Evolutionary conservation across 1,284 basidiomycete species (phyloP).

Genomic region (Amylostereum areolatum): DNA sequence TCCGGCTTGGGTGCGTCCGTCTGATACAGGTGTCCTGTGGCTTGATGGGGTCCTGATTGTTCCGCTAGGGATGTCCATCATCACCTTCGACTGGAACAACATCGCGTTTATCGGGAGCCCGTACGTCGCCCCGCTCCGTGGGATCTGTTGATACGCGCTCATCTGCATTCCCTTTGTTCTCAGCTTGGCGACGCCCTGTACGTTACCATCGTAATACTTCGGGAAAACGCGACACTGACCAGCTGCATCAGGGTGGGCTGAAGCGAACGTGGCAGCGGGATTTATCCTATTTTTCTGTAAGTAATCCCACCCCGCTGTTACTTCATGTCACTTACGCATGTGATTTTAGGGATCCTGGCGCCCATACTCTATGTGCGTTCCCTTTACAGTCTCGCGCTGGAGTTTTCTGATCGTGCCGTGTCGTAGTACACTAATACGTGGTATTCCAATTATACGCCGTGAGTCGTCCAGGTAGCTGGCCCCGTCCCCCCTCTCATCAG

Average conservation of each 20-base stretch:
- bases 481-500: background rate
- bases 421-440: slow-evolving; percentile 51
- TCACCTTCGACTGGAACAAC: slow-evolving; percentile 76
- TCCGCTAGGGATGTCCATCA: slow-evolving; percentile 54
- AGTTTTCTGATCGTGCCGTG: background rate
- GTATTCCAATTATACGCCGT: slow-evolving; percentile 46
- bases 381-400: background rate
- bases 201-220: slow-evolving; percentile 4
- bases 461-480: background rate
- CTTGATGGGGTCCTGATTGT: background rate
- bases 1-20: slow-evolving; percentile 42
- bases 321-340: background rate
- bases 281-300: slow-evolving; percentile 72
- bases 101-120: slow-evolving; percentile 59
- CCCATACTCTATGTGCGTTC: slow-evolving; percentile 52
- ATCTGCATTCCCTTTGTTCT: background rate
- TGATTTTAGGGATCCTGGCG: slow-evolving; percentile 48
- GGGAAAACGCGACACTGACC: background rate
- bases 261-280: slow-evolving; percentile 75
- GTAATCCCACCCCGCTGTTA: background rate
- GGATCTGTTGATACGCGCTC: background rate
- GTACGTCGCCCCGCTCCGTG: slow-evolving; percentile 10
- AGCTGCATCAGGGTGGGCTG: slow-evolving; percentile 50
- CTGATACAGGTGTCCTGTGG: background rate
- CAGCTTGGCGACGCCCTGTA: slow-evolving; percentile 27